Conservation (phyloP, 2,329 filamentous ascomycete species). For the Diaporthe helianthi region DNA sequence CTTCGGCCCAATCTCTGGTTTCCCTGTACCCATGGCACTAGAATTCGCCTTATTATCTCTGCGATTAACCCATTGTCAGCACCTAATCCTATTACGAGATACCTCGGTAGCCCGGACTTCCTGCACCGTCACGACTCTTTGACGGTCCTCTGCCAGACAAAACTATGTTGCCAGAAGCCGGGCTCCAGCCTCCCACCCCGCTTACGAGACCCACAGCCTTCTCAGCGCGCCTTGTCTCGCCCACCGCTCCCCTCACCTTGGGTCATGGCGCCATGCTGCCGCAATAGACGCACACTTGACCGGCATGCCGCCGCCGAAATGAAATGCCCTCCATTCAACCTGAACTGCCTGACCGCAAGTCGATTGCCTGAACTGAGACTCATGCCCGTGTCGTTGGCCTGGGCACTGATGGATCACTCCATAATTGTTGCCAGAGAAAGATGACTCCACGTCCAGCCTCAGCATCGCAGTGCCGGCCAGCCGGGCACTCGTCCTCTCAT, state of each 20-base stretch:
- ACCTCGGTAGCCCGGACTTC: constrained; percentile 5
- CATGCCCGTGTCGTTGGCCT: constrained; percentile 10
- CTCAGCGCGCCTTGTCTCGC: constrained; percentile 2
- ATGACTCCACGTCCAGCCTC: not conserved
- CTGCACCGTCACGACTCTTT: constrained; percentile 12
- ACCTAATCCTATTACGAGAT: constrained; percentile 20
- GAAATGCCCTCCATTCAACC: not conserved
- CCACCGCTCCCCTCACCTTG: constrained; percentile 21
- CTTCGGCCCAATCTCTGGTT: constrained; percentile 16
- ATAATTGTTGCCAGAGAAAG: not conserved
- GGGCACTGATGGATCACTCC: constrained; percentile 3
- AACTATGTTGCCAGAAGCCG: not conserved
- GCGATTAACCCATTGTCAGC: constrained; percentile 2
- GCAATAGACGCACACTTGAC: constrained; percentile 15
- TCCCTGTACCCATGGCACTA: constrained; percentile 5
- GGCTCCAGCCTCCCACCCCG: constrained; percentile 1
- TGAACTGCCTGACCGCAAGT: constrained; percentile 28
- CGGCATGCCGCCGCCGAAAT: not conserved
- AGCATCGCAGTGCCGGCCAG: constrained; percentile 2
- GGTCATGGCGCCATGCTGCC: not conserved
- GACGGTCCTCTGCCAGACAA: not conserved
- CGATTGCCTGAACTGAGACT: not conserved
- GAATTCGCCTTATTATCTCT: constrained; percentile 22
- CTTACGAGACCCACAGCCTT: constrained; percentile 18
- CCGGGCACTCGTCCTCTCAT: not conserved